Percentiles rank a stretch among this genome's conserved stretches.
These are phyloP conservation scores for Solanum peruvianum DNA, from an alignment of 257 asterid species.

Conservation along the genomic window DNA sequence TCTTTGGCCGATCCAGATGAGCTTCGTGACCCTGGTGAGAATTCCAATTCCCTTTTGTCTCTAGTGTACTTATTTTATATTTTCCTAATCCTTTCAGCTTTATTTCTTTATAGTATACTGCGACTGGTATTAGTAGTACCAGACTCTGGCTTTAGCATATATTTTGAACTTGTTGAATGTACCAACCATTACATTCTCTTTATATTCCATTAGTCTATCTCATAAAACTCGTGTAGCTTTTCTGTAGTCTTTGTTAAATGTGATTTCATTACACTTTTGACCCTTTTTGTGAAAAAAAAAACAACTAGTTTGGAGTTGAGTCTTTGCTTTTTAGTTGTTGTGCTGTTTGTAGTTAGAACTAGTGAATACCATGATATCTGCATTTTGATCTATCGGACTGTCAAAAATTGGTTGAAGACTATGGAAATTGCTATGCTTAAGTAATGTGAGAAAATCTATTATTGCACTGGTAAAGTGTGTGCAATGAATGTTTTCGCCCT, in stretches of 20 bases:
- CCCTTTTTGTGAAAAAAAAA: neutral
- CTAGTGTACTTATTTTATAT: neutral
- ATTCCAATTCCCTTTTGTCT: neutral
- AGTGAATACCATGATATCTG: neutral
- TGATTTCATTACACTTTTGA: neutral
- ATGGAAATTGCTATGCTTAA: neutral
- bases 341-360: neutral
- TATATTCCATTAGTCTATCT: neutral
- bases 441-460: neutral
- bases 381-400: neutral
- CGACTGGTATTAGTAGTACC: neutral
- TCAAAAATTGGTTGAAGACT: neutral
- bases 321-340: neutral
- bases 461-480: neutral
- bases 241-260: neutral
- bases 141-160: neutral
- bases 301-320: neutral
- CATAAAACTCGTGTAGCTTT: neutral
- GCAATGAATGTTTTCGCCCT: neutral
- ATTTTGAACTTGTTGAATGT: neutral
- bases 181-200: neutral
- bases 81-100: neutral
- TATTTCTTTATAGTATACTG: neutral
- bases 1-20: conserved; percentile 99
- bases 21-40: conserved; percentile 95